Conservation (phyloP, 2,329 filamentous ascomycete species). For the Calonectria ilicicola region DNA sequence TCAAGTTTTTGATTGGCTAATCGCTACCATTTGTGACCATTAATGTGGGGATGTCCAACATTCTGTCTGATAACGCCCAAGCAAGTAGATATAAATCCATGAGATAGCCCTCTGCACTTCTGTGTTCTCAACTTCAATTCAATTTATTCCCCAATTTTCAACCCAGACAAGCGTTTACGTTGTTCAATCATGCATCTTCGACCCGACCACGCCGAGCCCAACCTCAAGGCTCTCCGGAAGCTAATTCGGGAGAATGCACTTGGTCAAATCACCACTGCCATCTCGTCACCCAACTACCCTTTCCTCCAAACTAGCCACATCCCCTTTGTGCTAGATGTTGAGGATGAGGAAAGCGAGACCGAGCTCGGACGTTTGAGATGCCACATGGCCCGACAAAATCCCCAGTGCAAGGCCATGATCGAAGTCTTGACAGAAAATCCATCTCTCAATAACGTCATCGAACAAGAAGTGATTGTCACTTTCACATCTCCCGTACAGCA, state of each 20-base stretch:
- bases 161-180: not conserved
- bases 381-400: slow-evolving; percentile 73
- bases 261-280: slow-evolving; percentile 72
- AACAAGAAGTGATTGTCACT: slow-evolving; percentile 70
- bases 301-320: slow-evolving; percentile 71
- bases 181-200: slow-evolving; percentile 67
- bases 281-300: slow-evolving; percentile 60
- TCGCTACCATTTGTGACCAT: not conserved
- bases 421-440: slow-evolving; percentile 49
- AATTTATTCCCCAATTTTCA: not conserved
- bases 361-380: slow-evolving; percentile 64
- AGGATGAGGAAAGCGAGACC: slow-evolving; percentile 53
- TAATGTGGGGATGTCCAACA: not conserved
- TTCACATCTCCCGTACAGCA: slow-evolving; percentile 71
- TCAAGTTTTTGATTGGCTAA: slow-evolving; percentile 6
- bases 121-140: not conserved
- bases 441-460: slow-evolving; percentile 44
- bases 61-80: not conserved
- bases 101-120: not conserved
- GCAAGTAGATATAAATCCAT: not conserved
- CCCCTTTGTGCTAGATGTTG: slow-evolving; percentile 68
- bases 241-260: slow-evolving; percentile 72
- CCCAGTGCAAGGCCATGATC: slow-evolving; percentile 72
- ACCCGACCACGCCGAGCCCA: slow-evolving; percentile 62
- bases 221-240: slow-evolving; percentile 61